A percentile compares a stretch with the other conserved stretches of the same genome.
Evolutionary conservation across 2,329 filamentous ascomycete genomes (phyloP).

Genomic region (Neonectria neomacrospora): DNA sequence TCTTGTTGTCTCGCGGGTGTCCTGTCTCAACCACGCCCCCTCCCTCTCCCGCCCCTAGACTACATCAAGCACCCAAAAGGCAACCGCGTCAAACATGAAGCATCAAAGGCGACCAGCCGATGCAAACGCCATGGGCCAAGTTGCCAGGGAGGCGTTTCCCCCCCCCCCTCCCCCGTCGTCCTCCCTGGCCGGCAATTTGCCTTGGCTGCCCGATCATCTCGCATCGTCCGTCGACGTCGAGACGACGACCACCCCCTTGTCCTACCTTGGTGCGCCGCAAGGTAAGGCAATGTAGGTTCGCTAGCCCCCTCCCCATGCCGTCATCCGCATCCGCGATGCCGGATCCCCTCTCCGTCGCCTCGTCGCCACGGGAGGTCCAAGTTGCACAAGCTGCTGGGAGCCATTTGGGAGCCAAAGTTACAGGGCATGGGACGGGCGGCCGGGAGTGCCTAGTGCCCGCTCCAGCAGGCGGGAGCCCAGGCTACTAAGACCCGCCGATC

Average conservation of each 20-base stretch:
- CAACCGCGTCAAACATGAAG: background rate
- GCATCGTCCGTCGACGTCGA: constrained; percentile 5
- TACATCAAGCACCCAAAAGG: background rate
- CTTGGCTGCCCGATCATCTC: constrained; percentile 26
- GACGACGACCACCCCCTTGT: background rate
- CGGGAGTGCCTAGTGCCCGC: constrained; percentile 25
- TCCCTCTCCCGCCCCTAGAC: background rate
- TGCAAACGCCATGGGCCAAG: constrained; percentile 14
- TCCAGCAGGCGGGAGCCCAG: constrained; percentile 3
- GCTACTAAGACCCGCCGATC: constrained; percentile 15
- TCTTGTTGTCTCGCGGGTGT: constrained; percentile 12
- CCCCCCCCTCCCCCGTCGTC: too few relatives aligned
- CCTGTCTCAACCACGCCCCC: background rate
- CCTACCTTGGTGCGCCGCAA: background rate
- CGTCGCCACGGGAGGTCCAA: constrained; percentile 1
- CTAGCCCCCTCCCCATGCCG: background rate
- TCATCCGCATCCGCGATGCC: constrained; percentile 1
- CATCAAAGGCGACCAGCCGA: constrained; percentile 10
- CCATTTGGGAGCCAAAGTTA: too few relatives aligned
- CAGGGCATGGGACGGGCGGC: constrained; percentile 12
- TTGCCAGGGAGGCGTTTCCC: background rate
- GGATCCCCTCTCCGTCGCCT: background rate
- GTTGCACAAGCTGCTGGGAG: background rate
- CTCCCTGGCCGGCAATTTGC: constrained; percentile 8
- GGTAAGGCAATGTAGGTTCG: background rate